Evolutionary conservation across 2,329 filamentous ascomycete genomes (phyloP), one percentile per base, ranked within the genome.

Genomic region (Beauveria varroae): DNA sequence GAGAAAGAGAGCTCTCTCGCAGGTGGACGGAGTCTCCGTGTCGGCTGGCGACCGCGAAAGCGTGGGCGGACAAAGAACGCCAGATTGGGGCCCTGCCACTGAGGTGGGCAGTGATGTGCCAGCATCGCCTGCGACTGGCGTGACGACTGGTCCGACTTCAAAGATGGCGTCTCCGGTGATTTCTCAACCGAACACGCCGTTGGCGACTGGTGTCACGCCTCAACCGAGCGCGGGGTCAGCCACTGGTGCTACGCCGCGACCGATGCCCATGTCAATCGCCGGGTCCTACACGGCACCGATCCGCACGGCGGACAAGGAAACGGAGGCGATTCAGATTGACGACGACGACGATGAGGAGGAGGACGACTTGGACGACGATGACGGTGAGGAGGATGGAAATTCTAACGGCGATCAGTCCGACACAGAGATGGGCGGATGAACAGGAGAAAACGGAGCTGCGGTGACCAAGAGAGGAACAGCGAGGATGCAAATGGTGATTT

Each of bases 191-290:
- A 37, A 14, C 5, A 14, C 34, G 34, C 34, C 34, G 34, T 16
- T 37, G 14, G 16, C 34, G 34, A 37, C 34, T 37, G 2, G 12
- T 14, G 30, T 12, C 30, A 12, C 30, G 30, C 30, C 30, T 14
- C 30, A 34, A 34, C 10, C 30, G 12, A 37, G 34, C 34, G 34
- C 34, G 12, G 5, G 5, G 5, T 37, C 14, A 14, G 10, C 34
- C 10, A 37, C 12, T 37, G 34, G 34, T 37, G 14, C 34, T 2
- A 37, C 34, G n/a, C 4, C 41, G 20, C 44, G 44, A 46, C 46
- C 57, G n/a, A 5, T 55, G 22, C 58, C 58, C 28, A 60, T 60
- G 58, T 55, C 50, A 3, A 60, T 60, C 18, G 58, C 58, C 8
- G 58, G 58, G 6, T 60, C 58, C 14, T 55, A 60, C 43, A 60